Evolutionary conservation across 495 filamentous ascomycete genomes (phyloP).

Genomic region (Chaetomium cochliodes): DNA sequence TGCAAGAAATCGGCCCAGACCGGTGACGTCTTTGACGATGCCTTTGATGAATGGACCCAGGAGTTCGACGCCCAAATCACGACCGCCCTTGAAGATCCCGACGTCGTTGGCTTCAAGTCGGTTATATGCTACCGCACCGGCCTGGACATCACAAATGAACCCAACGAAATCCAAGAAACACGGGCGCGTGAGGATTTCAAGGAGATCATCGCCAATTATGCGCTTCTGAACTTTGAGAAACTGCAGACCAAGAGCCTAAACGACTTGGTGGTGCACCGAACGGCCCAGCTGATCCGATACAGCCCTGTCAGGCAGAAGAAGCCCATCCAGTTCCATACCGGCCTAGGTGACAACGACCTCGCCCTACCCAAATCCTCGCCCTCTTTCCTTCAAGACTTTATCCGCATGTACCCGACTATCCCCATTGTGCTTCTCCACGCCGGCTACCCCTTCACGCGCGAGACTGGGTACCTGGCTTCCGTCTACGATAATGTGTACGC

Average conservation of each 20-base stretch:
- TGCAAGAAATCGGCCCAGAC: slow-evolving; percentile 19
- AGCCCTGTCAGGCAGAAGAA: slow-evolving; percentile 50
- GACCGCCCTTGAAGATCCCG: slow-evolving; percentile 56
- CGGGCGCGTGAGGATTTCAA: slow-evolving; percentile 30
- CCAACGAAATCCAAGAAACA: slow-evolving; percentile 28
- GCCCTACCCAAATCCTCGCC: slow-evolving; percentile 68
- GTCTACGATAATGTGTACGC: slow-evolving; percentile 82
- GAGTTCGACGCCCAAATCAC: slow-evolving; percentile 47
- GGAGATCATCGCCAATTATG: slow-evolving; percentile 33
- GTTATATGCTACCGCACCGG: slow-evolving; percentile 83
- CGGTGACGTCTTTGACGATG: slow-evolving; percentile 30
- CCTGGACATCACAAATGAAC: slow-evolving; percentile 51
- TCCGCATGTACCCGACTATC: slow-evolving; percentile 64
- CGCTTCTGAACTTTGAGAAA: slow-evolving; percentile 36
- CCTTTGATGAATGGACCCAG: slow-evolving; percentile 34
- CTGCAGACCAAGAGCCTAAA: slow-evolving; percentile 64
- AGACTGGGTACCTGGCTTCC: slow-evolving; percentile 77
- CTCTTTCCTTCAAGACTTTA: slow-evolving; percentile 71
- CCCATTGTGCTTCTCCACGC: slow-evolving; percentile 81
- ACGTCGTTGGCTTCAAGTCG: slow-evolving; percentile 82
- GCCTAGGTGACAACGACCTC: slow-evolving; percentile 83
- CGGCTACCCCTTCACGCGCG: slow-evolving; percentile 78
- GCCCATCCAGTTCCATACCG: slow-evolving; percentile 85
- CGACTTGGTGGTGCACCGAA: slow-evolving; percentile 61
- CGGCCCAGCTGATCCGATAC: slow-evolving; percentile 51